Conservation (phyloP, 768 basidiomycete species). For the Tulasnella sp. region DNA sequence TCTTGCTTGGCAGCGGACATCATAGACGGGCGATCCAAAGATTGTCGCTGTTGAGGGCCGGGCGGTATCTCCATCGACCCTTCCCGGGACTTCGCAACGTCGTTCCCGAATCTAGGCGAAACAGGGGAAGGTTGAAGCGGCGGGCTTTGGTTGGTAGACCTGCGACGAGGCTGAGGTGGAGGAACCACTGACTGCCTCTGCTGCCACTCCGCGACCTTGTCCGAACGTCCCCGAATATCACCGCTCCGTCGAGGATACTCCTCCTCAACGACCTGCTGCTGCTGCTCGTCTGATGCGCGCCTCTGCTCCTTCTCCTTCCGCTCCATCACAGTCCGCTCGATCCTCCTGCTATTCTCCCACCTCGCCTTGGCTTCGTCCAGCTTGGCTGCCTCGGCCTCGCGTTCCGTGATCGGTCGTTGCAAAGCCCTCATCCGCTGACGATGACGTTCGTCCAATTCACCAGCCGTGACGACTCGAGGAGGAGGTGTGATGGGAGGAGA, state of each 20-base stretch:
- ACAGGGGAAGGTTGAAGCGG: not conserved
- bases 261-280: conserved; percentile 42
- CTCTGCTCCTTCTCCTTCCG: conserved; percentile 59
- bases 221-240: not conserved
- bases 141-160: not conserved
- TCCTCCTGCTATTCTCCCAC: conserved; percentile 71
- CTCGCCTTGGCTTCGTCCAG: conserved; percentile 65
- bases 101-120: not conserved
- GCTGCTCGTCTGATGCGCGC: conserved; percentile 23
- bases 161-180: not conserved
- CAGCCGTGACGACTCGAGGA: conserved; percentile 65
- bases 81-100: not conserved
- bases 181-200: not conserved
- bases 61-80: not conserved
- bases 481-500: conserved; percentile 30
- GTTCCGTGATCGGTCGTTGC: conserved; percentile 76
- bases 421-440: conserved; percentile 73
- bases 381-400: conserved; percentile 68
- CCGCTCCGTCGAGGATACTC: not conserved
- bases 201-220: not conserved
- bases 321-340: conserved; percentile 67
- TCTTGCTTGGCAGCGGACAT: not conserved
- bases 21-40: not conserved
- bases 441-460: conserved; percentile 80
- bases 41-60: not conserved